A percentile compares a stretch with the other conserved stretches of the same genome.
Conservation (phyloP, 306 rosid genomes). For the Potentilla sterilis region DNA sequence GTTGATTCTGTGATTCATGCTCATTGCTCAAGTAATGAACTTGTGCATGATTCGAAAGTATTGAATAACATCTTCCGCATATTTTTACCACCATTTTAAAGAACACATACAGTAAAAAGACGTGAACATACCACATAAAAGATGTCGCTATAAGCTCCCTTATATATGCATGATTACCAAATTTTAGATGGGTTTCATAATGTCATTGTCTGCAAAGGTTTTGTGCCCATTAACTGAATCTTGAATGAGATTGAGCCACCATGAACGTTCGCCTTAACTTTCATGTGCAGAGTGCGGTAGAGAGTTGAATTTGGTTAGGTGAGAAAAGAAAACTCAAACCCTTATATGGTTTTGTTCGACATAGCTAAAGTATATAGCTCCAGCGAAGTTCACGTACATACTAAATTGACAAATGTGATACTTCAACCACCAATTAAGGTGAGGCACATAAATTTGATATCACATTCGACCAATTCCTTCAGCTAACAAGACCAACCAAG, state of each 20-base stretch:
- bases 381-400: not conserved
- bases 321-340: not conserved
- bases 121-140: not conserved
- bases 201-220: not conserved
- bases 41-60: not conserved
- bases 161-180: not conserved
- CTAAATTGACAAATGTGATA: not conserved
- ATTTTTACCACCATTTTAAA: not conserved
- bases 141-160: not conserved
- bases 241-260: constrained; percentile 14
- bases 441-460: not conserved
- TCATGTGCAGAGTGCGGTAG: not conserved
- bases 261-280: not conserved
- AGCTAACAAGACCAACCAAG: not conserved
- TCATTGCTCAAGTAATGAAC: not conserved
- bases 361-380: not conserved
- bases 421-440: not conserved
- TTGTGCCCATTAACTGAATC: not conserved
- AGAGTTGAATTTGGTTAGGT: constrained; percentile 1
- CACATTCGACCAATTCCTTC: not conserved
- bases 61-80: not conserved
- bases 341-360: not conserved
- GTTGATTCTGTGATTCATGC: not conserved
- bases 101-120: not conserved
- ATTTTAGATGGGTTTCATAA: not conserved